Base-by-base conservation (phyloP, 192 early-diverging fungal species). In the Coemansia sp. region DNA sequence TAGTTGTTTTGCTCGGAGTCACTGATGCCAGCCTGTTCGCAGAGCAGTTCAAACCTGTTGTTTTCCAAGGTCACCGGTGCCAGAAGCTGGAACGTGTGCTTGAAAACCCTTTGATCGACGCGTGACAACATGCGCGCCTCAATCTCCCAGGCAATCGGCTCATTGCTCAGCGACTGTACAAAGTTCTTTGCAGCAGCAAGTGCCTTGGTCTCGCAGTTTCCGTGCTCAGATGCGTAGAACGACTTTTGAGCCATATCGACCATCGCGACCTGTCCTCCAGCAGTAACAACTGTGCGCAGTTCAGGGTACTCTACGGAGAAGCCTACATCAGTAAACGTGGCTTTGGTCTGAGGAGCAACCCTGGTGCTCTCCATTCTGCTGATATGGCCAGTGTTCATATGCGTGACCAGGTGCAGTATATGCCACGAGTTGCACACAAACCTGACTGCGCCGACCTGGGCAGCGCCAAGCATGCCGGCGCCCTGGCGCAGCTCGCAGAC, bases 361-460 rank as follows among this genome's bases (percentile, higher is more conserved):
- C 38, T 34, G 7, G 5, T 4, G 8, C 17, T n/a, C 0, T 5
- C 32, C 2, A 14, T 12, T 6, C 11, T 22, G 36, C 48, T 52
- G 1, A 8, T n/a, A 8, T 42, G 28, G 57, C 57, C 57, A 10
- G 36, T 33, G 29, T 36, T 18, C 38, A 42, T 29, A 18, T 45
- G 61, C 16, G 73, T 66, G 12, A 40, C 52, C 59, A 75, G 33
- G 52, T 66, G 67, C 73, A 75, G 52, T 5, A 69, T 55, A 33
- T 75, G 73, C 40, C 38, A 42, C 63, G 67, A 42, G 52, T 75
- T 75, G 49, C 73, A 75, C 31, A 66, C 55, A 32, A 58, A 73
- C 31, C 28, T 29, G 54, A 28, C 28, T 55, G 48, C 10, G 10
- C 33, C 32, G 14, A 11, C 16, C 25, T 29, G 14, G 48, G 22